Evolutionary conservation across 75 land plant genomes (phyloP).

Genomic region (Selaginella moellendorffii): DNA sequence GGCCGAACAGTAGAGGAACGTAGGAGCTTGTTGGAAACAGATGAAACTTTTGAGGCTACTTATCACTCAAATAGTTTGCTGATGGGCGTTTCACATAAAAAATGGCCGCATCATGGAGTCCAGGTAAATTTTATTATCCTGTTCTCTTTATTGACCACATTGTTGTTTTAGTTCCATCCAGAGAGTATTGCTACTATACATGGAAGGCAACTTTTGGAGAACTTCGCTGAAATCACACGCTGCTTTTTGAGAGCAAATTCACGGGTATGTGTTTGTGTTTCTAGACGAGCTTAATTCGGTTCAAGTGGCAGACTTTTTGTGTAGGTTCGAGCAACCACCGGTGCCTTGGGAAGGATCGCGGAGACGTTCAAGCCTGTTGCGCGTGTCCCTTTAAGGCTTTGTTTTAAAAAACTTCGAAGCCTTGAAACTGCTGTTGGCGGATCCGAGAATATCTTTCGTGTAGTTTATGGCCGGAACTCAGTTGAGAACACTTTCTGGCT

Average conservation of each 20-base stretch:
- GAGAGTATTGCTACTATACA: conserved; percentile 80
- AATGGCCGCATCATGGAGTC: conserved; percentile 86
- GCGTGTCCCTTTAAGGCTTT: conserved; percentile 27
- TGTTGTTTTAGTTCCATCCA: conserved; percentile 68
- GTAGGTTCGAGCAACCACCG: background rate
- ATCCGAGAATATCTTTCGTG: conserved; percentile 52
- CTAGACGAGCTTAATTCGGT: no score
- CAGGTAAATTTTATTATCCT: conserved; percentile 40
- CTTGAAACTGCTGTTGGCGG: conserved; percentile 60
- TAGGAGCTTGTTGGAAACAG: no score
- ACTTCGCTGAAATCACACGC: conserved; percentile 60
- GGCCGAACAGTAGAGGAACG: background rate
- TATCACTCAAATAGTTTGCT: conserved; percentile 15
- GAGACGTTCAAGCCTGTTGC: background rate
- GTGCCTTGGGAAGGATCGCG: background rate
- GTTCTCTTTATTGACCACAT: conserved; percentile 2
- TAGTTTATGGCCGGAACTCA: conserved; percentile 50
- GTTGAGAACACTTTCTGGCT: conserved; percentile 87
- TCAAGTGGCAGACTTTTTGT: no score
- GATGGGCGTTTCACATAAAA: conserved; percentile 76
- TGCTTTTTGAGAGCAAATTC: conserved; percentile 30
- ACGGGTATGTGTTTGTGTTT: background rate
- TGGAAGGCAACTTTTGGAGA: conserved; percentile 71
- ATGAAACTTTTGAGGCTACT: background rate
- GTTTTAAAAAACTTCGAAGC: conserved; percentile 54